A percentile compares a stretch with the other conserved stretches of the same genome.
Evolutionary conservation across 148 eudicot species (phyloP).

Genomic region (Amaranthus cruentus): DNA sequence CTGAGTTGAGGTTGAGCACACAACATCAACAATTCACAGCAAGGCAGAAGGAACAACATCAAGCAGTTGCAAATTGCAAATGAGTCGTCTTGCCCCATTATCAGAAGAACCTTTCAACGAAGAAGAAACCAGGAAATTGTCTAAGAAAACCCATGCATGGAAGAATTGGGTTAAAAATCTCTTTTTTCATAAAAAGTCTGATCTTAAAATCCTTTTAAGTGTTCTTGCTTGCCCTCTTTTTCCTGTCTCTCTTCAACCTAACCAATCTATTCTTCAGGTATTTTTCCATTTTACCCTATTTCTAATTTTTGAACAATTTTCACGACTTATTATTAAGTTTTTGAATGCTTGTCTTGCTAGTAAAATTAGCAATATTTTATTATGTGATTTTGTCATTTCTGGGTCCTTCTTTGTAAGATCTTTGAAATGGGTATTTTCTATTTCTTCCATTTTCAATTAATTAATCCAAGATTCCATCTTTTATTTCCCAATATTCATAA

Average conservation of each 20-base stretch:
- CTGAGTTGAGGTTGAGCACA: too few species aligned
- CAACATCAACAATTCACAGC: neutral
- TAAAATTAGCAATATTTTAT: neutral
- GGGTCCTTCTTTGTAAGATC: neutral
- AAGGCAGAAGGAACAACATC: too few species aligned
- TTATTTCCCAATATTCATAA: too few species aligned
- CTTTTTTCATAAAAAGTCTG: conserved; percentile 60
- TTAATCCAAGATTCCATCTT: too few species aligned
- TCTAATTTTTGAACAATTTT: neutral
- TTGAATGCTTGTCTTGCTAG: neutral
- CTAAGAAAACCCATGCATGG: conserved; percentile 52
- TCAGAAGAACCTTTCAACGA: conserved; percentile 43
- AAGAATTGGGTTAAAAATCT: conserved; percentile 60
- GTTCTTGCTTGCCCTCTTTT: conserved; percentile 96
- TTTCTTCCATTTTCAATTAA: too few species aligned
- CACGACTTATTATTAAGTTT: neutral
- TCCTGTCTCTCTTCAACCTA: conserved; percentile 47
- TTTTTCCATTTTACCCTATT: neutral
- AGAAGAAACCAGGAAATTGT: conserved; percentile 35
- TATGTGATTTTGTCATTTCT: neutral
- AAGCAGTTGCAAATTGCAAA: neutral
- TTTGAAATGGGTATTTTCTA: too few species aligned
- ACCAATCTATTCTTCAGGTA: conserved; percentile 40
- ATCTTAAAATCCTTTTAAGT: conserved; percentile 71
- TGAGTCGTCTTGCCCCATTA: conserved; percentile 34